Base-by-base conservation (phyloP, 306 rosid species). In the Dalbergia oliveri region DNA sequence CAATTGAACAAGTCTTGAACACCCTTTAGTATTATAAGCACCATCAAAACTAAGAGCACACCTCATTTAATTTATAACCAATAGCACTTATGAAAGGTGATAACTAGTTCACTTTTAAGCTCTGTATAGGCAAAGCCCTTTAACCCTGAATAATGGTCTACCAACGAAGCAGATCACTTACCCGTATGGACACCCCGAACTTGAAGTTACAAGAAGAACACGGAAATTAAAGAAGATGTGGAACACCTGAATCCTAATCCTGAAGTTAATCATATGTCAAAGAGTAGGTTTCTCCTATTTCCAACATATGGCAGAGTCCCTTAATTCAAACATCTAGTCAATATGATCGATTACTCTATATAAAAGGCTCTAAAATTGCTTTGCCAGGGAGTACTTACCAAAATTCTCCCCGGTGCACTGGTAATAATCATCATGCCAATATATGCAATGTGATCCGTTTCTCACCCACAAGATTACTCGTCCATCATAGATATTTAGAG, bases 211-310 rank as follows among this genome's bases (percentile, higher is more conserved):
- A 43, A 43, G 2, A 43, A 43, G 9, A 43, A 43, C 47, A 43
- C 7, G 11, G 11, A 43, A n/a, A n/a, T n/a, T n/a, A n/a, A 43
- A 43, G 47, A 43, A 43, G 9, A 43, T 43, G 0, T 43, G 47
- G 11, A 43, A 0, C 41, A 5, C 5, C 41, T 37, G 7, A 4
- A 37, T 37, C 7, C 8, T 37, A 6, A 4, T 37, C 41, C 7
- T 37, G 41, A 37, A 37, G 7, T 37, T 37, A 37, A 37, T 37
- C 41, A 37, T 37, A 37, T 37, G 41, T 37, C 7, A 56, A 43
- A 43, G 72, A 43, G 47, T 68, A 56, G 72, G 45, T 72, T 71
- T 43, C 15, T 58, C 34, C 11, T 10, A n/a, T 37, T n/a, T 70
- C 13, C 41, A 33, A 51, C 76, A 51, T 21, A 8, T 26, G 35